Conservation (phyloP, 805 yeast genomes). For the Teunomyces funiuensis region DNA sequence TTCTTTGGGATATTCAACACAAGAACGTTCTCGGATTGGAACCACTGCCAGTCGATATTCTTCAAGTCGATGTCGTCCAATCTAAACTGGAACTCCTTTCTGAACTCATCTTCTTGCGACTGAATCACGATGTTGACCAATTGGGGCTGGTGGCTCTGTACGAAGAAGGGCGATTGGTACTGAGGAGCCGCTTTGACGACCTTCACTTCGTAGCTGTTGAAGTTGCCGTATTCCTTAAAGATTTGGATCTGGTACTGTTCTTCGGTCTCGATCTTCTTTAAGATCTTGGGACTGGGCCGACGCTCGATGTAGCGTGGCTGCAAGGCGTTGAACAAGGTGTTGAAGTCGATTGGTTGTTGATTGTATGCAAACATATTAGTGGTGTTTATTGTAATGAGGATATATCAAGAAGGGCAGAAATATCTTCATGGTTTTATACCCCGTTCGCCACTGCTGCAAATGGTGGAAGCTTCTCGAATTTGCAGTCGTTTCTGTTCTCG, state of each 20-base stretch:
- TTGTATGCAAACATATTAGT: constrained; percentile 6
- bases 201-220: constrained; percentile 18
- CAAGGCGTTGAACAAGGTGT: constrained; percentile 29
- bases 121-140: constrained; percentile 20
- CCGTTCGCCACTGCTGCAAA: background rate
- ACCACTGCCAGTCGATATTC: constrained; percentile 37
- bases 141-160: constrained; percentile 3
- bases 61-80: constrained; percentile 29
- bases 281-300: constrained; percentile 25
- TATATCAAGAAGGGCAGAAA: too few species aligned
- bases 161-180: background rate
- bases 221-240: constrained; percentile 33
- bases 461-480: constrained; percentile 5
- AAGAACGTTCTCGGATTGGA: constrained; percentile 28
- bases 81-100: constrained; percentile 30
- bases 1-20: constrained; percentile 38
- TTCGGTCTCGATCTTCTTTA: constrained; percentile 36
- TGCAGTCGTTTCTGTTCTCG: constrained; percentile 2
- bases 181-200: constrained; percentile 13
- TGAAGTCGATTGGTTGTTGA: constrained; percentile 11
- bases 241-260: constrained; percentile 37
- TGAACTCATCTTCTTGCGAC: constrained; percentile 28
- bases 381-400: background rate
- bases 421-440: too few species aligned
- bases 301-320: constrained; percentile 5